Conservation (phyloP, 2,329 filamentous ascomycete species). For the Mollisiaceae sp. region DNA sequence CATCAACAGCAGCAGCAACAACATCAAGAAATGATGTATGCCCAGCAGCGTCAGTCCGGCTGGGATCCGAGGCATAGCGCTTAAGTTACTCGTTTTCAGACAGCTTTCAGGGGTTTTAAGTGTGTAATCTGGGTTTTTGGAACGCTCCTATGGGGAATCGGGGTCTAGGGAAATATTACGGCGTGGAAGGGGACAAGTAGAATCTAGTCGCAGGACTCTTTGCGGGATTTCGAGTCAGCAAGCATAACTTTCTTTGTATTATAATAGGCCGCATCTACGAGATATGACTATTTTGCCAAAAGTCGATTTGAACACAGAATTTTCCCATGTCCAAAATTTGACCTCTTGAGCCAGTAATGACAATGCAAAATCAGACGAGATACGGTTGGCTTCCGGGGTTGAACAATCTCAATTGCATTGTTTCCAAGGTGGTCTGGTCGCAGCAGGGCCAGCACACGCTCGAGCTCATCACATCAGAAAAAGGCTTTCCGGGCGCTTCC, state of each 20-base stretch:
- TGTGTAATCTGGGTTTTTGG: background rate
- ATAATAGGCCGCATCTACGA: background rate
- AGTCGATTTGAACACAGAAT: background rate
- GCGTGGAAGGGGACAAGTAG: background rate
- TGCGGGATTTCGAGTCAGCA: background rate
- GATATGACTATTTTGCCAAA: background rate
- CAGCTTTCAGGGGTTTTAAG: background rate
- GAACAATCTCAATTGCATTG: background rate
- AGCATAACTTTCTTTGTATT: conserved; percentile 3
- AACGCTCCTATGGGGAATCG: background rate
- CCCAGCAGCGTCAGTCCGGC: background rate
- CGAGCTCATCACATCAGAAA: background rate
- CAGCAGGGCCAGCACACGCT: background rate
- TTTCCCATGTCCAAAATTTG: background rate
- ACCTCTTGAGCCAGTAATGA: background rate
- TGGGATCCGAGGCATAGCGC: background rate
- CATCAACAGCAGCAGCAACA: background rate
- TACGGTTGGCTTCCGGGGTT: background rate
- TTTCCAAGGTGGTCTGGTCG: background rate
- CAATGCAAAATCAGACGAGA: background rate
- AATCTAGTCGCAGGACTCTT: conserved; percentile 8
- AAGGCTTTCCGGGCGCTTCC: conserved; percentile 2
- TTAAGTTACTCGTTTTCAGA: background rate
- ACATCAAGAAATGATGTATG: background rate
- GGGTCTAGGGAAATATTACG: background rate